Evolutionary conservation across 2,329 filamentous ascomycete genomes (phyloP).

Genomic region (Emmonsiellopsis sp.): DNA sequence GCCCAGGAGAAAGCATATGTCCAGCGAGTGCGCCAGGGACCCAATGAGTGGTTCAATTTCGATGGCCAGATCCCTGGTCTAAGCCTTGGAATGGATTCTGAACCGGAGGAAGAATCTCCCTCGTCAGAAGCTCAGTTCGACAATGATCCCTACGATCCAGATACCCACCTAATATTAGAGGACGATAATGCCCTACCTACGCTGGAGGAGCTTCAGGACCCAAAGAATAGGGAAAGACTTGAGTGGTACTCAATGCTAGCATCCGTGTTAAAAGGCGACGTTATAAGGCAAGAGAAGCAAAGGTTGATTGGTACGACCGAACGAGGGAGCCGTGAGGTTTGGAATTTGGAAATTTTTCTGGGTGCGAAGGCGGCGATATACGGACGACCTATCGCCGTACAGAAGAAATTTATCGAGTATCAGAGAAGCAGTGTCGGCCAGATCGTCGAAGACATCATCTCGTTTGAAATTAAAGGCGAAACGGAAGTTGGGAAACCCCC

Average conservation of each 20-base stretch:
- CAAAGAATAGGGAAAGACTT: conserved; percentile 76
- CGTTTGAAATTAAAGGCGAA: conserved; percentile 89
- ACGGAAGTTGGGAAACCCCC: conserved; percentile 84
- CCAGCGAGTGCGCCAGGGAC: conserved; percentile 77
- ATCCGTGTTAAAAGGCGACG: conserved; percentile 89
- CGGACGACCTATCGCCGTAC: conserved; percentile 73
- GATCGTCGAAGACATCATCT: conserved; percentile 76
- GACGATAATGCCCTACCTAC: conserved; percentile 84
- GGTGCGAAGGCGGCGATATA: conserved; percentile 76
- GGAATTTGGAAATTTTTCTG: conserved; percentile 72
- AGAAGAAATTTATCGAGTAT: conserved; percentile 82
- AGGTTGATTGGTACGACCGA: conserved; percentile 74
- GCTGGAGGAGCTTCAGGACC: conserved; percentile 79
- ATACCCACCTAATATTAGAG: conserved; percentile 85
- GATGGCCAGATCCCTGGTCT: conserved; percentile 50
- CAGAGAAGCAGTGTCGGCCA: conserved; percentile 64
- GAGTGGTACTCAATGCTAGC: conserved; percentile 99
- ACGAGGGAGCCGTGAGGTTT: conserved; percentile 60
- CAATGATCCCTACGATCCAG: conserved; percentile 75
- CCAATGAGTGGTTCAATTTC: conserved; percentile 57
- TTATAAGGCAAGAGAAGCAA: conserved; percentile 97
- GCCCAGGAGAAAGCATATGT: conserved; percentile 93
- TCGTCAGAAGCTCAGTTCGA: conserved; percentile 77
- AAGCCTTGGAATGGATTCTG: conserved; percentile 63
- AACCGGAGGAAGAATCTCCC: conserved; percentile 84